Conservation (phyloP, 176 grass and related monocot species). For the Triticum turgidum region DNA sequence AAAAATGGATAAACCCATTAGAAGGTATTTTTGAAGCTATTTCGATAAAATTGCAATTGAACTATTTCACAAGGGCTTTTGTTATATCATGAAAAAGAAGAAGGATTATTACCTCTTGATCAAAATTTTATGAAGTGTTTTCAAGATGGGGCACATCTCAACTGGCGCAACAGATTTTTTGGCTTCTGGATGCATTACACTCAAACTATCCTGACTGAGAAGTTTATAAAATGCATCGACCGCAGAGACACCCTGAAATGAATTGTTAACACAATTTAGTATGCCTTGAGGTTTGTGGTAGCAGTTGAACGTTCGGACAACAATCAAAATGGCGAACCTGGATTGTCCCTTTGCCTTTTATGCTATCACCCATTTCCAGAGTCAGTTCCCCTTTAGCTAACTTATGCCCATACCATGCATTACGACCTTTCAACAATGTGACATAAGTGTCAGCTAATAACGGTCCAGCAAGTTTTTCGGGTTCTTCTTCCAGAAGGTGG, state of each 20-base stretch:
- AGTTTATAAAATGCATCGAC: constrained; percentile 95
- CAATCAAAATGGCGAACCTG: constrained; percentile 60
- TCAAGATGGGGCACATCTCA: constrained; percentile 94
- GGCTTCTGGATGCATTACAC: constrained; percentile 91
- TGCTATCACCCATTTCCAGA: constrained; percentile 96
- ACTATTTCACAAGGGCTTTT: not conserved
- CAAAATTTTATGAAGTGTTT: constrained; percentile 92
- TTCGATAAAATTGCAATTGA: not conserved
- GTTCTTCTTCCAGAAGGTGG: constrained; percentile 87
- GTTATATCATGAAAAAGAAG: not conserved
- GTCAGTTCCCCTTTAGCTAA: constrained; percentile 90
- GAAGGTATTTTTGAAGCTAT: not conserved
- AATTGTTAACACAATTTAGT: constrained; percentile 17
- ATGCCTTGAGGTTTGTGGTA: not conserved
- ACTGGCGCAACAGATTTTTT: constrained; percentile 82
- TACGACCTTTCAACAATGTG: constrained; percentile 93
- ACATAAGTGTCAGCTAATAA: constrained; percentile 96
- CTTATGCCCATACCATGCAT: constrained; percentile 93
- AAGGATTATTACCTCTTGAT: constrained; percentile 66
- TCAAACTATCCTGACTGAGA: constrained; percentile 89
- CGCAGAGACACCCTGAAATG: constrained; percentile 94
- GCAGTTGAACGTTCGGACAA: constrained; percentile 13
- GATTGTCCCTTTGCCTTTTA: constrained; percentile 99
- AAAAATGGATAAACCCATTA: not conserved
- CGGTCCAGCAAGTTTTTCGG: constrained; percentile 95